Base-by-base conservation (phyloP, 1,284 basidiomycete species). In the Grifola frondosa region DNA sequence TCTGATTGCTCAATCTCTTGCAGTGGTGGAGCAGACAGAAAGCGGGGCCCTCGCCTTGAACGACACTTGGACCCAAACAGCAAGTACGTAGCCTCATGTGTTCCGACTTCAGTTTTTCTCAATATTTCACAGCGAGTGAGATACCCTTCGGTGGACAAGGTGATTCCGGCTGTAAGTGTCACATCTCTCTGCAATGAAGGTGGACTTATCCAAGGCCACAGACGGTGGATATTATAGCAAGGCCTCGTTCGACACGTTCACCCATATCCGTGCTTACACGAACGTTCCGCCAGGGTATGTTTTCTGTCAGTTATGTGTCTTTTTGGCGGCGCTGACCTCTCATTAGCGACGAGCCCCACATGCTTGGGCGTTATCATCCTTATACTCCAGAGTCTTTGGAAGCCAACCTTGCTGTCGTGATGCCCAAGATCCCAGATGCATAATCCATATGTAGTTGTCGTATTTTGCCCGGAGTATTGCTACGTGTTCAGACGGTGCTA, bases 1-100 rank as follows among this genome's bases (percentile, higher is more conserved):
- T 52, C 45, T 37, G 13, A 13, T 34, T 47, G 21, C 53, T 30
- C 53, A 52, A 29, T 40, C 49, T 23, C 44, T 56, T 11, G 42
- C 58, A 79, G 80, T 78, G 38, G 52, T 74, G 30, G 60, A 70
- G 8, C 56, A 60, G 40, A 81, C 77, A 2, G 62, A 59, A 40
- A 79, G 77, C 49, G 81, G 80, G 11, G 67, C 66, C 33, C 57
- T 80, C 11, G 61, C 70, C 3, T 67, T 80, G 44, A 84, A 84
- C 41, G 79, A 81, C 46, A 71, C 70, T 0, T 55, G 76, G 41
- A 66, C 75, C 57, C 70, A 80, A 45, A 53, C 80, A 38, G 49
- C 66, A 45, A 58, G 74, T 70, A 53, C 25, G 70, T 64, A 16
- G 44, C 15, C 31, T 17, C 22, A n/a, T 23, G 20, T 29, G 6